Evolutionary conservation across 2,329 filamentous ascomycete species (phyloP).

Genomic region (Mollisia scopiformis): DNA sequence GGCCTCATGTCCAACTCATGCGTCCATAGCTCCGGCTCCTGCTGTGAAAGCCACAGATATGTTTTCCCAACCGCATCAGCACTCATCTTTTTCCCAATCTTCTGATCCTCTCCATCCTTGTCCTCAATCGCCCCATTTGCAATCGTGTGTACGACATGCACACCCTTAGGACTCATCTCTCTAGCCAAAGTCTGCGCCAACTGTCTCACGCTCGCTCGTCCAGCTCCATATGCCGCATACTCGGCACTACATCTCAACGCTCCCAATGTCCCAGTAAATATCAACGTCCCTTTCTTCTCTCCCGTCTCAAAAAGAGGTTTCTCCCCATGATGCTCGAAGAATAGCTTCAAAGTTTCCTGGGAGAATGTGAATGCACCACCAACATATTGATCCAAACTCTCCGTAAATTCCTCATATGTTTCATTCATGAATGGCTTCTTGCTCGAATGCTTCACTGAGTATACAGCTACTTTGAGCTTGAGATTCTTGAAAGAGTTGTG

Average conservation of each 20-base stretch:
- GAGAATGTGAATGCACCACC: conserved; percentile 59
- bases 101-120: conserved; percentile 47
- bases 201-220: conserved; percentile 54
- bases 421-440: conserved; percentile 59
- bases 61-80: conserved; percentile 60
- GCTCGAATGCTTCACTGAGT: conserved; percentile 56
- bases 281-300: conserved; percentile 58
- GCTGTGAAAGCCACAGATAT: conserved; percentile 53
- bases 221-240: conserved; percentile 58
- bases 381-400: conserved; percentile 53
- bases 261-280: conserved; percentile 59
- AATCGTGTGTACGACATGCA: conserved; percentile 63
- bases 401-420: conserved; percentile 51
- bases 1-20: conserved; percentile 55
- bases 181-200: conserved; percentile 57
- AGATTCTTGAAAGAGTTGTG: conserved; percentile 51
- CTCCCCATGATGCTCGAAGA: conserved; percentile 54
- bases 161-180: conserved; percentile 57
- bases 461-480: conserved; percentile 56
- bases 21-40: conserved; percentile 50
- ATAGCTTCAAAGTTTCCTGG: conserved; percentile 53
- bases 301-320: conserved; percentile 46
- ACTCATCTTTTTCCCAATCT: conserved; percentile 56
- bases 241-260: conserved; percentile 56
- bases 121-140: conserved; percentile 58